These are phyloP conservation scores for Phytopythium vexans DNA, from an alignment of 352 stramenopile genomes.

Conservation along the genomic window DNA sequence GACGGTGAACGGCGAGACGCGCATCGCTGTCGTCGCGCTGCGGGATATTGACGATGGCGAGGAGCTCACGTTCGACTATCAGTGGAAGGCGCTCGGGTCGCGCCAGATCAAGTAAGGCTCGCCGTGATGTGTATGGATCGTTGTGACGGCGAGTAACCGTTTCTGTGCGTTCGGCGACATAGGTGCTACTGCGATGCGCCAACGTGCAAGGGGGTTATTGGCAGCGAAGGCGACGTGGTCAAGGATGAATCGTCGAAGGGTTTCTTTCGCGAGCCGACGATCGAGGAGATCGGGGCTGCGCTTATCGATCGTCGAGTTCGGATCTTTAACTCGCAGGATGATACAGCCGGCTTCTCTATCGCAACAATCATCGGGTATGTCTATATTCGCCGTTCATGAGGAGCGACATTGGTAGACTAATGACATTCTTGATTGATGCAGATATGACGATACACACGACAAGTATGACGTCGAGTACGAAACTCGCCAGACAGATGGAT, in stretches of 20 bases:
- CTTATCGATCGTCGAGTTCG: conserved; percentile 62
- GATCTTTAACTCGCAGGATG: conserved; percentile 53
- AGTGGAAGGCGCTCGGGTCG: conserved; percentile 89
- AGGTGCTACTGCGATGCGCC: conserved; percentile 62
- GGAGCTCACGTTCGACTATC: conserved; percentile 97
- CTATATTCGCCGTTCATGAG: background rate
- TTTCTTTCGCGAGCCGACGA: conserved; percentile 65
- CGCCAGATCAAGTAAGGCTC: conserved; percentile 63
- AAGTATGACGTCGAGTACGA: conserved; percentile 53
- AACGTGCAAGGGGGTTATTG: conserved; percentile 80
- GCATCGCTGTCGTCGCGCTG: conserved; percentile 93
- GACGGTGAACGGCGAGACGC: conserved; percentile 87
- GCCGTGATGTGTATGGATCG: background rate
- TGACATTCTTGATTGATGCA: conserved; percentile 5
- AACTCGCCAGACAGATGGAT: background rate
- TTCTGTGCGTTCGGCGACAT: no score
- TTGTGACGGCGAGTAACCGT: background rate
- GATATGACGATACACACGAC: conserved; percentile 33
- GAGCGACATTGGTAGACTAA: background rate
- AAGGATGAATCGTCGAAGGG: conserved; percentile 40
- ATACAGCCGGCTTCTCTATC: conserved; percentile 57
- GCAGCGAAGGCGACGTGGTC: conserved; percentile 35
- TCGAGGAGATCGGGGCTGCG: conserved; percentile 35
- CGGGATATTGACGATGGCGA: conserved; percentile 84
- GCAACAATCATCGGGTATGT: conserved; percentile 44